These are phyloP conservation scores for Rosa persica DNA, from an alignment of 306 rosid genomes.

Conservation along the genomic window DNA sequence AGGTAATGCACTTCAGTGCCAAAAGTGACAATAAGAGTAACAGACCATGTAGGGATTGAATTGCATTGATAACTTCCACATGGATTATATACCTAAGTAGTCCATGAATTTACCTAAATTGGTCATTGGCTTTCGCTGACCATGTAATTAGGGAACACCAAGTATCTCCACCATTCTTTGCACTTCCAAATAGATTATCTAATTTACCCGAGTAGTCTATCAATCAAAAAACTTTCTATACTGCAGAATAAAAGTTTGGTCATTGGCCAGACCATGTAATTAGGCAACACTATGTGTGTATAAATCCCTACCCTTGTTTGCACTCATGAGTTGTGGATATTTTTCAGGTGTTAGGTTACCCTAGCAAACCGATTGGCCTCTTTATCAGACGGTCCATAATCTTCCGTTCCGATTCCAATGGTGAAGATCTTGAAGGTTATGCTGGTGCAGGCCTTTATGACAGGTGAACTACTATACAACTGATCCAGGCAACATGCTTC, in stretches of 20 bases:
- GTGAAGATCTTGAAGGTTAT: constrained; percentile 98
- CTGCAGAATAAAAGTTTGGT: not conserved
- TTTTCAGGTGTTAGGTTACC: constrained; percentile 87
- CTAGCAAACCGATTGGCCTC: constrained; percentile 94
- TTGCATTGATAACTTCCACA: constrained; percentile 9
- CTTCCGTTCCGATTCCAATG: constrained; percentile 97
- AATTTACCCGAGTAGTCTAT: not conserved
- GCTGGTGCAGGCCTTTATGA: constrained; percentile 99
- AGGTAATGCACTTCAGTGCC: constrained; percentile 44
- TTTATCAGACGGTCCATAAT: constrained; percentile 75
- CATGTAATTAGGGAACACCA: not conserved
- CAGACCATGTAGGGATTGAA: constrained; percentile 7
- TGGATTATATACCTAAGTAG: not conserved
- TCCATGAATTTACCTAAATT: not conserved
- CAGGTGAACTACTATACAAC: constrained; percentile 49
- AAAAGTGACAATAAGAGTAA: not conserved
- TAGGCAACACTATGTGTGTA: constrained; percentile 15
- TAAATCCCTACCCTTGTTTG: constrained; percentile 13
- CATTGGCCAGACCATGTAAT: not conserved
- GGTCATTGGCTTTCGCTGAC: not conserved
- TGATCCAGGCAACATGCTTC: not conserved
- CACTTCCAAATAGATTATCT: constrained; percentile 13
- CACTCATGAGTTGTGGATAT: constrained; percentile 23
- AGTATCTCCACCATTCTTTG: constrained; percentile 15
- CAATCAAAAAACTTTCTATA: not conserved